Evolutionary conservation across 331 rosid species (phyloP).

Genomic region (Telfairia occidentalis): DNA sequence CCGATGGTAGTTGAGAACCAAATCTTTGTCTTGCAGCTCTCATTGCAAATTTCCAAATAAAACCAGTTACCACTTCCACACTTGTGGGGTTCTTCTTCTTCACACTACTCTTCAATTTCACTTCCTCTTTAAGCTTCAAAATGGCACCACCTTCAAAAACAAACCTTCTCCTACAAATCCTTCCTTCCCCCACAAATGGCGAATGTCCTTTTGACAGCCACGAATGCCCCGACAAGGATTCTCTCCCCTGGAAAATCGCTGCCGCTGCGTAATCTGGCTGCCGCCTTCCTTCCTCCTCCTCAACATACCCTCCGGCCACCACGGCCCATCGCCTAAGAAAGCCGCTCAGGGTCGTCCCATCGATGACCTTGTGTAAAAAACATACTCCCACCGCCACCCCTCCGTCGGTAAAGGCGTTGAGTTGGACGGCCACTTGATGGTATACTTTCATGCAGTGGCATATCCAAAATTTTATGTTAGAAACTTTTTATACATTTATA

Average conservation of each 20-base stretch:
- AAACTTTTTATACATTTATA: too few species aligned
- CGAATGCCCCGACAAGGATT: slow-evolving; percentile 18
- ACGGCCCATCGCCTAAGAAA: slow-evolving; percentile 38
- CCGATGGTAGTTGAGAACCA: slow-evolving; percentile 20
- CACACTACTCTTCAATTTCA: neutral
- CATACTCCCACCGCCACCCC: slow-evolving; percentile 48
- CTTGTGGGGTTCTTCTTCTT: slow-evolving; percentile 27
- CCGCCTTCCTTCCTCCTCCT: neutral
- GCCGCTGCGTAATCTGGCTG: slow-evolving; percentile 15
- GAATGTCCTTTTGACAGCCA: slow-evolving; percentile 23
- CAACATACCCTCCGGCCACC: neutral
- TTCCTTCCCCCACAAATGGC: slow-evolving; percentile 14
- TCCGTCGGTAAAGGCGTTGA: slow-evolving; percentile 34
- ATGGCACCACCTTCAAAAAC: slow-evolving; percentile 30
- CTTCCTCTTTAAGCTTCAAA: slow-evolving; percentile 20
- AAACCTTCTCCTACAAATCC: slow-evolving; percentile 34
- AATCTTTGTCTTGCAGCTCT: slow-evolving; percentile 18
- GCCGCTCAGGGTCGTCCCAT: slow-evolving; percentile 32
- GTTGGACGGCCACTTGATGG: slow-evolving; percentile 34
- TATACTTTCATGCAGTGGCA: neutral
- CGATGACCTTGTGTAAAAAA: slow-evolving; percentile 42
- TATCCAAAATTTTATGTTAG: neutral
- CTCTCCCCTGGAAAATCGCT: slow-evolving; percentile 37
- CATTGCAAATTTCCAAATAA: slow-evolving; percentile 40
- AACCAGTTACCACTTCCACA: slow-evolving; percentile 36